Evolutionary conservation across 345 rosid genomes (phyloP).

Genomic region (Corchorus olitorius): DNA sequence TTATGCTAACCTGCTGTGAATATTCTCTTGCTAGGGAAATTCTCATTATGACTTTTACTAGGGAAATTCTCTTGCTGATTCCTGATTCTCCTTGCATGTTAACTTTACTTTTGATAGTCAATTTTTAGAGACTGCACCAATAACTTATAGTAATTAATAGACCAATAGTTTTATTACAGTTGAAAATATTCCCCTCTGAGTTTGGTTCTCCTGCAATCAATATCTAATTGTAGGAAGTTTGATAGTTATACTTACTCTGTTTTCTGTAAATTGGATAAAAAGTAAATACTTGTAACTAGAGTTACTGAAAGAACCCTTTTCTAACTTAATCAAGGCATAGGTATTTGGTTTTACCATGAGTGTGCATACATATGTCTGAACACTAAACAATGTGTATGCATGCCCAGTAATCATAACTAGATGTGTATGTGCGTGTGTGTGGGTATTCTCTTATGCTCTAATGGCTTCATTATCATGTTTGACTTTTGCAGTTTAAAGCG

Average conservation of each 20-base stretch:
- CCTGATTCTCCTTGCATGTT: constrained; percentile 12
- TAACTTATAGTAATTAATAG: background rate
- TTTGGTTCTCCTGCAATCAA: background rate
- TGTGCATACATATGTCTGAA: background rate
- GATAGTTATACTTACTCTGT: background rate
- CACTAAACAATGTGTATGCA: too few relatives aligned
- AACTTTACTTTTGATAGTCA: background rate
- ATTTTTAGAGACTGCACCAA: background rate
- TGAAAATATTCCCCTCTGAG: too few relatives aligned
- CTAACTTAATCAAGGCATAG: background rate
- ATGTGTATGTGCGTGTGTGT: background rate
- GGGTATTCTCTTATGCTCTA: background rate
- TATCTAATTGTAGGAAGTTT: background rate
- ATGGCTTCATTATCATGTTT: constrained; percentile 16
- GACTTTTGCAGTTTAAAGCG: constrained; percentile 45
- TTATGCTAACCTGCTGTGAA: background rate
- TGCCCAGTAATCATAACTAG: too few relatives aligned
- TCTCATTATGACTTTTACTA: background rate
- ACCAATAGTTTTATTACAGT: background rate
- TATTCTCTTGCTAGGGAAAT: too few relatives aligned
- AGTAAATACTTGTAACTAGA: background rate
- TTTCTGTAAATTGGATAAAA: background rate
- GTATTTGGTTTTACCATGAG: constrained; percentile 13
- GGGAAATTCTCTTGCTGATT: background rate
- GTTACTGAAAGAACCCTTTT: background rate